Base-by-base conservation (phyloP, 345 rosid species). In the Moricandia moricandioides region DNA sequence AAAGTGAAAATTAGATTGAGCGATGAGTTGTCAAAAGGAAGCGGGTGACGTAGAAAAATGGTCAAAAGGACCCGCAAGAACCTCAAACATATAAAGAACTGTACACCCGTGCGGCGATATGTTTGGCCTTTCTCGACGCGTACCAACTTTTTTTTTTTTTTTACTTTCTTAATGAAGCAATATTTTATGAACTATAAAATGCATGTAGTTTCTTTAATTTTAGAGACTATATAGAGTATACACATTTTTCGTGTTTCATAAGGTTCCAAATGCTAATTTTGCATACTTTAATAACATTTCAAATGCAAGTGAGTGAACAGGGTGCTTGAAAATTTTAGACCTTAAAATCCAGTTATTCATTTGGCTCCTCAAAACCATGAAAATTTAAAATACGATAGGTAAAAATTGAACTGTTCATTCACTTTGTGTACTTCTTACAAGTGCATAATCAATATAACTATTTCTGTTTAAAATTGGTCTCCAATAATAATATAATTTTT, bases 31-130 rank as follows among this genome's bases (percentile, higher is more conserved):
- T 31, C 7, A 55, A 45, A 13, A n/a, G 66, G 24, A 77, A 76
- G 4, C 45, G 80, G 62, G 56, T 77, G 80, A 77, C 80, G 62
- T 77, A 75, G 67, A 77, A 9, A 37, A 26, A 59, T 71, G 62
- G 80, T 71, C 76, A 77, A 77, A 77, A 71, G 72, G 56, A 54
- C 58, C 70, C 75, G 8, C 33, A 21, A 17, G 35, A 52, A 34
- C 24, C 9, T 10, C 54, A 60, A 55, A 55, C 60, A 24, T 55
- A 16, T 45, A 47, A 67, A 47, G 24, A 56, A 56, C 61, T 63
- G 75, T 70, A 64, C 66, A 70, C 62, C 33, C 76, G 71, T 77
- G 76, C 80, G 80, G 67, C 80, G 43, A 56, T 77, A 60, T 65
- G 45, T 77, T 77, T 63, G 66, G 54, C 66, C 34, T 62, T 68